phyloP scores from a whole-genome alignment of 23 red algal species.

The Agarophyton chilense region DNA sequence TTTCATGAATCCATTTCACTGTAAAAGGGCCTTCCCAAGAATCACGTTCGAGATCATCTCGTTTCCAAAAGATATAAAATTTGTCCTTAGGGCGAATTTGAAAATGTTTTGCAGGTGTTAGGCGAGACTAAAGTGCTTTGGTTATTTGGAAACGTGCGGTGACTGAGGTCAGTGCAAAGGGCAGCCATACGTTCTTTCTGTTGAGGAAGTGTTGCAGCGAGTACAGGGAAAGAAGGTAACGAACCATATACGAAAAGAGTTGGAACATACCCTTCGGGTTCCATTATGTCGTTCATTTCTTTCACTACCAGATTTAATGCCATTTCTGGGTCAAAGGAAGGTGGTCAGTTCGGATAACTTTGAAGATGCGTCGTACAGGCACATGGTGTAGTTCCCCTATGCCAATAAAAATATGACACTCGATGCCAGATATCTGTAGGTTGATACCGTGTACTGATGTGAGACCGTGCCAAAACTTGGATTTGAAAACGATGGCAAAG shows the following conservation, averaged over 20 bases:
- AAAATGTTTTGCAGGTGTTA: neutral
- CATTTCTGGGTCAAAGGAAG: neutral
- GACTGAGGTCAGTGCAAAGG: neutral
- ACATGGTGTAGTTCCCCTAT: constrained; percentile 11
- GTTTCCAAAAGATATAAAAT: neutral
- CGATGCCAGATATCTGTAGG: neutral
- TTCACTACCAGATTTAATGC: neutral
- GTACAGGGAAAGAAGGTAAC: neutral
- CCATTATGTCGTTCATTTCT: constrained; percentile 1
- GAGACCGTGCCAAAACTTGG: neutral
- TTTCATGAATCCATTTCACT: neutral
- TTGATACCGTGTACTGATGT: neutral
- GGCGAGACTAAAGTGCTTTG: neutral
- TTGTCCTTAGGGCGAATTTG: neutral
- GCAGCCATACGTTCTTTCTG: neutral
- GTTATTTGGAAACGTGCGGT: neutral
- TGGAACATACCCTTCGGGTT: neutral
- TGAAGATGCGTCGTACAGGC: neutral
- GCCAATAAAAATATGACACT: constrained; percentile 39
- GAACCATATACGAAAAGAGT: neutral
- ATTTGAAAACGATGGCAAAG: neutral
- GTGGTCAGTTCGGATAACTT: neutral
- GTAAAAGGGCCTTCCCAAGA: neutral
- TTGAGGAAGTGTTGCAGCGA: neutral
- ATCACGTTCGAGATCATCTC: neutral